Evolutionary conservation across 352 stramenopile genomes (phyloP).

Genomic region (Salisapilia sapeloensis): DNA sequence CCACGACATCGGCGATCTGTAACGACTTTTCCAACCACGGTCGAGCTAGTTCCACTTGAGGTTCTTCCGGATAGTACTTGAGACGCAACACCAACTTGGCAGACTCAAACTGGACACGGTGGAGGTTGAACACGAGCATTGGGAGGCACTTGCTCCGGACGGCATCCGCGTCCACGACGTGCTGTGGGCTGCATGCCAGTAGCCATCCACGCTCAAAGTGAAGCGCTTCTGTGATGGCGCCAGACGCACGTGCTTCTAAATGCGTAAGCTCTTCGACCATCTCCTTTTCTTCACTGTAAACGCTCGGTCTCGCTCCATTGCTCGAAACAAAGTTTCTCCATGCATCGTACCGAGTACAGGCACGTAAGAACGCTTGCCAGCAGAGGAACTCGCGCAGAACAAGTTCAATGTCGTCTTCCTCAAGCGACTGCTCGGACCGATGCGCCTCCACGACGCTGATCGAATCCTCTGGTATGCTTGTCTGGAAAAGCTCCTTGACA

Average conservation of each 20-base stretch:
- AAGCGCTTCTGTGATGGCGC: constrained; percentile 40
- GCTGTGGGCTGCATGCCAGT: constrained; percentile 20
- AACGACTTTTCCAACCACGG: constrained; percentile 57
- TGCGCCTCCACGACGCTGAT: constrained; percentile 42
- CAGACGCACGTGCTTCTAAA: constrained; percentile 31
- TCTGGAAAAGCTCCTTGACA: constrained; percentile 36
- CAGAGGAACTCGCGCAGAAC: constrained; percentile 42
- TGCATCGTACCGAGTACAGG: constrained; percentile 40
- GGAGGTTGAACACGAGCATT: constrained; percentile 45
- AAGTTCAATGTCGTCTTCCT: constrained; percentile 28
- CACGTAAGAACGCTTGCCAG: constrained; percentile 56
- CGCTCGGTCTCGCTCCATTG: constrained; percentile 4
- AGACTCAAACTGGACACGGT: constrained; percentile 66
- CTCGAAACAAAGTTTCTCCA: constrained; percentile 42
- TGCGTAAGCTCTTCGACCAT: constrained; percentile 63
- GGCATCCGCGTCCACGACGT: constrained; percentile 12
- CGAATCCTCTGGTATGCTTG: constrained; percentile 49
- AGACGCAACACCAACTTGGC: constrained; percentile 52
- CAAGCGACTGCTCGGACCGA: constrained; percentile 14
- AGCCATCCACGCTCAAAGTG: constrained; percentile 75
- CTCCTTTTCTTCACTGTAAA: constrained; percentile 68
- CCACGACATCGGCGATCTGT: constrained; percentile 57
- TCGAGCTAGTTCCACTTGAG: constrained; percentile 32
- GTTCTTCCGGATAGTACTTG: constrained; percentile 33
- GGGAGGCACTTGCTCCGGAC: constrained; percentile 45